Evolutionary conservation across 2,329 filamentous ascomycete genomes (phyloP), one percentile per base, ranked within the genome.

Genomic region (Cyclaneusma minus): DNA sequence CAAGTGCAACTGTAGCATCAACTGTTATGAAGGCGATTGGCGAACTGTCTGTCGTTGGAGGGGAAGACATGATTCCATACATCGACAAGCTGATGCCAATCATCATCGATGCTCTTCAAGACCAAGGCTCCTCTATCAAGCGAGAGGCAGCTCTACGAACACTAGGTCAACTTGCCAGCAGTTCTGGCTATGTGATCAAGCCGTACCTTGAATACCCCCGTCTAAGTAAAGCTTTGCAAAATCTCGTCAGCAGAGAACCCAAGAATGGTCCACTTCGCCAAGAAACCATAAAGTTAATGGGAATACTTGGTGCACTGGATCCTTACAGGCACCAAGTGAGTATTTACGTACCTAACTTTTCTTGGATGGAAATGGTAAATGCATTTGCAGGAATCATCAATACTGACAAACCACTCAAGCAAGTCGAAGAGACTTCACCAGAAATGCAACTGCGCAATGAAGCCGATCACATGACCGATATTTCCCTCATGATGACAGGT

Each of bases 401-500:
- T n/a, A n/a, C n/a, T n/a, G n/a, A n/a, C 7, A 24, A 13, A 15
- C 8, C 16, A 16, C 13, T 16, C 23, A 13, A n/a, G 55, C 81
- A 93, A 57, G 84, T 93, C 27, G 81, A 91, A 48, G 87, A 95
- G 50, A 73, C 76, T 35, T 79, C 75, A 3, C 83, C 84, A 0
- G 87, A 94, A 45, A 68, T 77, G 36, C 80, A 89, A 43, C 67
- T 64, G 15, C 65, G 63, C 12, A 60, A 62, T 20, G 71, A 76
- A 38, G 61, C 62, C 2, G 68, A 65, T 21, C 68, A 72, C 30
- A 57, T 92, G 41, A 92, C 87, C 1, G 89, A 98, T 50, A 91
- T 98, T 23, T 89, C 85, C 3, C 64, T 98, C 16, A 95, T 98
- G 63, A 98, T 98, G 87, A 84, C 82, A 21, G 89, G 91, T 9